Conservation (phyloP, 805 yeast genomes). For the Debaryomyces tyrocola region DNA sequence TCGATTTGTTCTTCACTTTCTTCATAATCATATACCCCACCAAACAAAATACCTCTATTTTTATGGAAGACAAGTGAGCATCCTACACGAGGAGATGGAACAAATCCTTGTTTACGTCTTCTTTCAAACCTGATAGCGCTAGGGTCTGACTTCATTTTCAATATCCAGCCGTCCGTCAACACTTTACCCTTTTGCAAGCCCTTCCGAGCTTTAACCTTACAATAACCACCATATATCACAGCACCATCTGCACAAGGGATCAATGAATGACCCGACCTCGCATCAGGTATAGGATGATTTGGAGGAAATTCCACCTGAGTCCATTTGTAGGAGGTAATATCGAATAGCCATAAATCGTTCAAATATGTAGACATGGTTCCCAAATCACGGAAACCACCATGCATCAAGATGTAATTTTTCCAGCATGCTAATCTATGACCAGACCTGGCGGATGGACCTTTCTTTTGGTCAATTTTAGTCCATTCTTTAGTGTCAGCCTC, state of each 20-base stretch:
- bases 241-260: conserved; percentile 81
- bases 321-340: conserved; percentile 88
- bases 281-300: conserved; percentile 79
- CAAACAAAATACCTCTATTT: conserved; percentile 89
- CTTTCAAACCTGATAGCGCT: conserved; percentile 83
- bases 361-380: conserved; percentile 82
- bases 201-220: conserved; percentile 86
- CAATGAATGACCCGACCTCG: conserved; percentile 90
- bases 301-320: conserved; percentile 82
- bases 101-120: conserved; percentile 83
- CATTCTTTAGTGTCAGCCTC: conserved; percentile 86
- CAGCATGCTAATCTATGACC: conserved; percentile 90
- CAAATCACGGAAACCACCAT: conserved; percentile 92
- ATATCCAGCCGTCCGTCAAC: conserved; percentile 78
- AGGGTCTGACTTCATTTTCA: conserved; percentile 84
- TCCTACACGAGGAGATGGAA: conserved; percentile 93
- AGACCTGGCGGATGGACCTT: conserved; percentile 77
- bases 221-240: conserved; percentile 87
- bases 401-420: conserved; percentile 84
- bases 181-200: conserved; percentile 91
- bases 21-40: conserved; percentile 93
- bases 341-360: conserved; percentile 90
- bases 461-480: conserved; percentile 78
- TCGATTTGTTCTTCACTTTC: conserved; percentile 93
- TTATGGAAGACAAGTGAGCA: conserved; percentile 86